Base-by-base conservation (phyloP, 306 rosid species). In the Casuarina cunninghamiana region DNA sequence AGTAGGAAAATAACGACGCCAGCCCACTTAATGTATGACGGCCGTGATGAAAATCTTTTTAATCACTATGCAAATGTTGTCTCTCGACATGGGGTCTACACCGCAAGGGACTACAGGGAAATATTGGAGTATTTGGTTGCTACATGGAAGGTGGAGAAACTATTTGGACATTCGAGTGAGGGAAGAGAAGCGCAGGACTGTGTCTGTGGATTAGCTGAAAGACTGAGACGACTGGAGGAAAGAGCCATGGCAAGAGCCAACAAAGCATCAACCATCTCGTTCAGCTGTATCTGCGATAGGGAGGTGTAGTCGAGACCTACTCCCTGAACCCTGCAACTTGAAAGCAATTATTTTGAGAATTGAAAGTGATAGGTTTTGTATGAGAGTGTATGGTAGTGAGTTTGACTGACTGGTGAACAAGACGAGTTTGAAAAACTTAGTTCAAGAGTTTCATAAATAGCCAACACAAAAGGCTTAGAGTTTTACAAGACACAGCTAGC, bases 21-120 rank as follows among this genome's bases (percentile, higher is more conserved):
- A 38, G 97, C 97, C 2, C 97, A 93, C 82, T 83, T 93, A 69
- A 93, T 93, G 97, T 93, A 85, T 43, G 96, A 93, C 57, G 96
- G 97, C 51, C 87, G 69, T 0, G 97, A 93, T 0, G 88, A 90
- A 78, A 81, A 81, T 77, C 88, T 93, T 51, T 93, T 93, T 15
- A 87, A 93, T 0, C 87, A 91, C 88, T 91, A 85, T 69, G 88
- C 96, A 0, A 71, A 89, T 0, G 91, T 91, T 16, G 94, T 94
- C 41, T 96, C 91, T 85, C 90, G 91, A 70, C 78, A 91, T 32
- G 91, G 97, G 43, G 90, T 93, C n/a, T 93, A 91, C 78, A 93
- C 93, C 1, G 93, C 94, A 65, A 89, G 74, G 85, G 94, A 93
- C 83, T 93, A 93, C 38, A 94, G 91, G 13, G 98, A 91, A 75